Base-by-base conservation (phyloP, 2,329 filamentous ascomycete species). In the Cercospora nicotianae region DNA sequence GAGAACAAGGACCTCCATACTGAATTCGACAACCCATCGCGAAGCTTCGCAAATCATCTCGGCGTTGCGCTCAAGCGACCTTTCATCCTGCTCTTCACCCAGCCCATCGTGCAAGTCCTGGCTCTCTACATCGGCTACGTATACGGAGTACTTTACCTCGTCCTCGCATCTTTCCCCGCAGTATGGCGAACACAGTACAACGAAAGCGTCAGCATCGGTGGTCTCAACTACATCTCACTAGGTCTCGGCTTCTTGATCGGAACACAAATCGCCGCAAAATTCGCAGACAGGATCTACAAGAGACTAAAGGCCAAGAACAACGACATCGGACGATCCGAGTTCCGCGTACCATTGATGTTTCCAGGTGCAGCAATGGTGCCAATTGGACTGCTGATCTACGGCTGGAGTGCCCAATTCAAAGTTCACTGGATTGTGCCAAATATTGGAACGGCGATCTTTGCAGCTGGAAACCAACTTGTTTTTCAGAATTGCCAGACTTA, bases 401-500 rank as follows among this genome's bases (percentile, higher is more conserved):
- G 87, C 33, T 89, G 87, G 86, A 80, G 82, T 1, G 86, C 86
- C 0, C 79, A 88, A 60, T 79, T 82, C 33, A 74, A 80, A 1
- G 77, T 81, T 2, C 85, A 87, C 72, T 89, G 86, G 86, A 86
- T 89, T 55, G 80, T 87, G 5, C 87, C 87, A 0, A 87, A 89
- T 67, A 80, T 89, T 39, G 88, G 87, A 1, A 85, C 86, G 1
- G 79, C 81, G 0, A 80, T 87, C 3, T 84, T 88, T 18, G 85
- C 86, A 0, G 77, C 83, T 0, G 87, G 87, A 0, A 83, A 86
- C 63, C 85, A 88, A 58, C 80, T 86, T 0, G 80, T 83, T 0
- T 90, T 88, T 69, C 85, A 86, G 75, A 85, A 85, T 33, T 83
- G 86, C 53, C 85, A 88, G 61, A 87, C 87, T 3, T 90, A 90